phyloP scores from a whole-genome alignment of 2,329 filamentous ascomycete species.

The Pestalotiopsis fici region DNA sequence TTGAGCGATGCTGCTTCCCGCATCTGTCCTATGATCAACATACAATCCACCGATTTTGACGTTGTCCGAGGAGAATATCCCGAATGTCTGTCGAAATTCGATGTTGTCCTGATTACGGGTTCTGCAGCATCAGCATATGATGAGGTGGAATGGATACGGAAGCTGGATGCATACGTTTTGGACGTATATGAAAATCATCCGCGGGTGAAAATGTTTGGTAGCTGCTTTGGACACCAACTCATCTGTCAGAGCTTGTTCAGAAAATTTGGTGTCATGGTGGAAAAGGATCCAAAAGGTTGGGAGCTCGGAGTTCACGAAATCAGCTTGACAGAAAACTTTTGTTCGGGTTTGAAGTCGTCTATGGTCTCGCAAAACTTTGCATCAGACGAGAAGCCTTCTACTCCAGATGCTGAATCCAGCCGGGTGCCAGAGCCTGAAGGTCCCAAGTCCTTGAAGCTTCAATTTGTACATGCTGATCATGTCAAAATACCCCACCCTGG shows the following conservation, averaged over 20 bases:
- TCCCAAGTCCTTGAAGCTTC: slow-evolving; percentile 21
- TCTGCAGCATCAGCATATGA: slow-evolving; percentile 22
- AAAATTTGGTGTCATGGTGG: slow-evolving; percentile 16
- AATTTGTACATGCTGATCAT: slow-evolving; percentile 34
- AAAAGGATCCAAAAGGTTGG: slow-evolving; percentile 19
- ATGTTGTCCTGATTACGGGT: slow-evolving; percentile 36
- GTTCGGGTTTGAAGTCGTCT: slow-evolving; percentile 14
- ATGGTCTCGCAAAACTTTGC: not conserved
- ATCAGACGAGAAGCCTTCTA: not conserved
- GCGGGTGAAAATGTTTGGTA: slow-evolving; percentile 35
- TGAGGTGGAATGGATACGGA: slow-evolving; percentile 6
- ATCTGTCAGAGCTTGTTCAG: slow-evolving; percentile 32
- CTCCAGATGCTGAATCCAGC: not conserved
- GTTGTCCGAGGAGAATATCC: slow-evolving; percentile 32
- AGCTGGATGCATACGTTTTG: slow-evolving; percentile 11
- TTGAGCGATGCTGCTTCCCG: not conserved
- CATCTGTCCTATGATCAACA: slow-evolving; percentile 1
- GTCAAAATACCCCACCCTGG: slow-evolving; percentile 10
- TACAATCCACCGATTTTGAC: slow-evolving; percentile 33
- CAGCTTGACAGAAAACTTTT: slow-evolving; percentile 15
- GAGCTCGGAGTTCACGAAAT: slow-evolving; percentile 22
- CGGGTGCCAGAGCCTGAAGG: not conserved
- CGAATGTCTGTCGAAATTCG: slow-evolving; percentile 19
- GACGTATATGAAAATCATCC: slow-evolving; percentile 23
- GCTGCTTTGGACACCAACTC: slow-evolving; percentile 39